These are phyloP conservation scores for Cercophora scortea DNA, from an alignment of 495 filamentous ascomycete genomes.

Conservation along the genomic window DNA sequence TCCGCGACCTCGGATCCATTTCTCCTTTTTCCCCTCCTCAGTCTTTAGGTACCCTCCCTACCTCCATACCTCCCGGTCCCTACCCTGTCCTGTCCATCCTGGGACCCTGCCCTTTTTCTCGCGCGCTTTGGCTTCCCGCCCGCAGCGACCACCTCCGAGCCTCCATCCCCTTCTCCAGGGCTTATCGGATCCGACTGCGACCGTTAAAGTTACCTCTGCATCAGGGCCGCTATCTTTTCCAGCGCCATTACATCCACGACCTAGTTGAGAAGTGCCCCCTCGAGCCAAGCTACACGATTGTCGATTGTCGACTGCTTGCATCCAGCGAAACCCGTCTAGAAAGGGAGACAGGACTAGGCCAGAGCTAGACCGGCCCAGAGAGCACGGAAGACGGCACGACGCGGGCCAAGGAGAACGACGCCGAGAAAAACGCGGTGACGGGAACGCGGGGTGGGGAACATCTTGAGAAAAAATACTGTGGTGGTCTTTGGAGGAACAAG, in stretches of 20 bases:
- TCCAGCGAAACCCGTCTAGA: no score
- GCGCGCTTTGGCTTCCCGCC: no score
- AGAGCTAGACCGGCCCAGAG: neutral
- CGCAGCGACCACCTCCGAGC: no score
- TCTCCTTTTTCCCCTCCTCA: no score
- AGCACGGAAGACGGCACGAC: neutral
- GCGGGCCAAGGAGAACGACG: neutral
- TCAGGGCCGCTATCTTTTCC: neutral
- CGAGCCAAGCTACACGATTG: no score
- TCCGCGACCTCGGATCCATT: no score
- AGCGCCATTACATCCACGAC: neutral
- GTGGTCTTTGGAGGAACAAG: neutral
- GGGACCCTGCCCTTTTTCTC: neutral
- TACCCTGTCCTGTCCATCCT: neutral
- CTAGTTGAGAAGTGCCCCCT: no score
- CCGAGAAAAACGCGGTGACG: neutral
- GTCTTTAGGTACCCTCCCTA: no score
- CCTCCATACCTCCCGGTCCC: neutral
- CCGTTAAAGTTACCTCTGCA: neutral
- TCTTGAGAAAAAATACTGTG: neutral
- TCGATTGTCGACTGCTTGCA: no score
- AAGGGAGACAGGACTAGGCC: no score
- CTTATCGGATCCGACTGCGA: neutral
- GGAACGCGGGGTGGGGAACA: neutral
- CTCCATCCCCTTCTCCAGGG: no score